Evolutionary conservation across 192 early-diverging fungal species (phyloP), one percentile per base, ranked within the genome.

Genomic region (Cetraspora pellucida): DNA sequence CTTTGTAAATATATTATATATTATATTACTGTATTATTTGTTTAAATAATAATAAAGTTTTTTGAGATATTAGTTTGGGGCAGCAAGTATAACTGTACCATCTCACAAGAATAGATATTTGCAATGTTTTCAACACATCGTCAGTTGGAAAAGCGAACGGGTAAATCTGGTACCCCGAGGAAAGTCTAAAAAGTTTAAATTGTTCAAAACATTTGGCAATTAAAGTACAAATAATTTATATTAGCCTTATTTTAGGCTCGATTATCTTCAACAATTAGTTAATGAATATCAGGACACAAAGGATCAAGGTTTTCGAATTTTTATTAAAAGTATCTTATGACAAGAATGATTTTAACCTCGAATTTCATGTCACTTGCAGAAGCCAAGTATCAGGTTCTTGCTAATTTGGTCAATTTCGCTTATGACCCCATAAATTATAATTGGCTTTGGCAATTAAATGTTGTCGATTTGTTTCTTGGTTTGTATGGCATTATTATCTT

Each of bases 371-470:
- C 3, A 7, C 5, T 65, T 57, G 0, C 3, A 76, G 74, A 66
- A 31, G 61, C 74, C 19, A 76, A 76, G 45, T 57, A 76, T 43
- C 74, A 85, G 75, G 65, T 84, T 17, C 55, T 87, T 25, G 85
- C 85, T 19, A 81, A 82, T 54, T 74, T 87, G 17, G 83, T 77
- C 16, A 87, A 87, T 74, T 87, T 87, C 75, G 83, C 86, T 13
- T 87, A 87, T 59, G 86, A 87, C 76, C 86, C 86, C 21, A 85
- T 87, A 52, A 87, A 87, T 60, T 85, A 85, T 31, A 47, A 77
- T 2, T 85, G 67, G 65, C 52, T 87, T 19, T 81, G 74, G 77
- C 45, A 86, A 30, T 37, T 85, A 25, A 77, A 84, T 30, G 79
- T 77, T 23, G 75, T 83, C n/a, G 74, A 79, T 67, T 44, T 86